phyloP scores from a whole-genome alignment of 768 basidiomycete species.

The Panellus pusillus region DNA sequence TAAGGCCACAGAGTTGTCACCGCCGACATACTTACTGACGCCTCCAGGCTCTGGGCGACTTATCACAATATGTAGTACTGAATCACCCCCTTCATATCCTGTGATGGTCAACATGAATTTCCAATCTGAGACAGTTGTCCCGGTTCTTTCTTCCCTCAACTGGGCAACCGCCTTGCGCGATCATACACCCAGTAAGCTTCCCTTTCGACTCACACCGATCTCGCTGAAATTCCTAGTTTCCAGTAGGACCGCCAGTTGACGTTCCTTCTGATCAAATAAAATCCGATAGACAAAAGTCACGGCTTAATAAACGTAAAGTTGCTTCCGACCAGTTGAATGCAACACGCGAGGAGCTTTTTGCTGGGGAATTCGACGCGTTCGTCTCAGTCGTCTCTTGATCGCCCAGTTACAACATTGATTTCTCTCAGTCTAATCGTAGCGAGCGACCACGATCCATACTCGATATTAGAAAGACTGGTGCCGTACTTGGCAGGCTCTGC shows the following conservation, averaged over 20 bases:
- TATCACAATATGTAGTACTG: constrained; percentile 83
- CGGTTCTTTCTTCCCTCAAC: constrained; percentile 70
- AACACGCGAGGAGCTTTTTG: constrained; percentile 78
- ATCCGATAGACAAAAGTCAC: constrained; percentile 70
- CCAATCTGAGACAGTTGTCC: constrained; percentile 47
- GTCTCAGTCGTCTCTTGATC: constrained; percentile 19
- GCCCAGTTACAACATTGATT: not conserved
- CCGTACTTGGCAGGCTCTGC: constrained; percentile 85
- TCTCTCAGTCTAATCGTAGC: constrained; percentile 70
- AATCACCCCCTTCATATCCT: constrained; percentile 91
- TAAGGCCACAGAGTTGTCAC: constrained; percentile 26
- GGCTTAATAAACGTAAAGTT: constrained; percentile 75
- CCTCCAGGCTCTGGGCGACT: constrained; percentile 72
- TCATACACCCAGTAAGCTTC: constrained; percentile 60
- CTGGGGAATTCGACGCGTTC: constrained; percentile 88
- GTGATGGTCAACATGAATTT: constrained; percentile 88
- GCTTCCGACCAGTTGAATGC: constrained; percentile 60
- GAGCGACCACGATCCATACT: constrained; percentile 81
- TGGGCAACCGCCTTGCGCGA: constrained; percentile 88
- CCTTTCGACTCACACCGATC: not conserved
- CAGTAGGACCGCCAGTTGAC: constrained; percentile 63
- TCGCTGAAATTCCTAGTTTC: constrained; percentile 19
- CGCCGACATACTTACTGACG: not conserved
- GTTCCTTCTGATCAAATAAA: constrained; percentile 56
- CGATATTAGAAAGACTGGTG: constrained; percentile 70